These are phyloP conservation scores for Botrytis medusae DNA, from an alignment of 2,329 filamentous ascomycete species.

Conservation along the genomic window DNA sequence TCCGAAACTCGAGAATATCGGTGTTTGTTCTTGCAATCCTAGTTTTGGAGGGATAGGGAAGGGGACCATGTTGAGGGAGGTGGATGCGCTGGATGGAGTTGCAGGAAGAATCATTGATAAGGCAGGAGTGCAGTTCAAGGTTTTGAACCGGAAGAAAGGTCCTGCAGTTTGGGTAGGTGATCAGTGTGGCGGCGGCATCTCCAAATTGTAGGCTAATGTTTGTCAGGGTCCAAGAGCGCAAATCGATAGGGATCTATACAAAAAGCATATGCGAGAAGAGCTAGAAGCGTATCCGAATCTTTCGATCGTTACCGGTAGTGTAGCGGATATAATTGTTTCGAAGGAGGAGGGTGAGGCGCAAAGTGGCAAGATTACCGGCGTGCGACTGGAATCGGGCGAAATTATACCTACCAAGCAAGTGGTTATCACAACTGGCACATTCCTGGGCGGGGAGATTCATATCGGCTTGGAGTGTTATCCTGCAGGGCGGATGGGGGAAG, in stretches of 20 bases:
- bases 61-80: constrained; percentile 90
- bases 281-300: constrained; percentile 75
- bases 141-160: constrained; percentile 85
- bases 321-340: constrained; percentile 85
- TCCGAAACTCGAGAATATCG: constrained; percentile 82
- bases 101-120: constrained; percentile 89
- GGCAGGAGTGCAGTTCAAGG: constrained; percentile 88
- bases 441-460: constrained; percentile 93
- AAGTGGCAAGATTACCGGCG: constrained; percentile 75
- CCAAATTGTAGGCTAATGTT: not conserved
- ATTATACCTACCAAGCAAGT: constrained; percentile 77
- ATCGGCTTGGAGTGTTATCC: constrained; percentile 84
- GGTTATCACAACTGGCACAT: constrained; percentile 94
- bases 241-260: constrained; percentile 88
- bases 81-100: constrained; percentile 91
- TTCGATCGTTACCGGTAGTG: constrained; percentile 79
- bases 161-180: constrained; percentile 77
- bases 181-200: not conserved
- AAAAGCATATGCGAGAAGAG: constrained; percentile 87
- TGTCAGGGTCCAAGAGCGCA: constrained; percentile 79
- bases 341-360: constrained; percentile 49
- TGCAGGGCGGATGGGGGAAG: constrained; percentile 89
- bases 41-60: constrained; percentile 99
- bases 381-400: constrained; percentile 84
- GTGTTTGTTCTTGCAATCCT: constrained; percentile 94